These are phyloP conservation scores for Candida taoyuanica DNA, from an alignment of 805 yeast genomes.

Conservation along the genomic window DNA sequence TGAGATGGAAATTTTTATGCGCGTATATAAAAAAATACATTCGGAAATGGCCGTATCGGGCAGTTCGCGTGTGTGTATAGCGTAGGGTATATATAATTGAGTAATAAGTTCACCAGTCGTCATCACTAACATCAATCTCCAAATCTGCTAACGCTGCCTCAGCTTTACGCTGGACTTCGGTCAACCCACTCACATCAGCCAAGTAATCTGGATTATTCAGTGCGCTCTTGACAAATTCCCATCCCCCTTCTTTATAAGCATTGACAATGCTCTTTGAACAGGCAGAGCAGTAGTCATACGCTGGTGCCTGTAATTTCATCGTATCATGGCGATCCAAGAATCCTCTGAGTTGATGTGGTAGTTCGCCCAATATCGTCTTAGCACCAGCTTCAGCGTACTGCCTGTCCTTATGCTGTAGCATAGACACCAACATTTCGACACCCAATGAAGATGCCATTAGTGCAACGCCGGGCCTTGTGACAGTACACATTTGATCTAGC, in stretches of 20 bases:
- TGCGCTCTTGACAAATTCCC: conserved; percentile 78
- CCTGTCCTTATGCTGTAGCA: conserved; percentile 60
- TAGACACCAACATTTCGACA: conserved; percentile 73
- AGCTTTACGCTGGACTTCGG: conserved; percentile 65
- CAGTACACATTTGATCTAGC: conserved; percentile 97
- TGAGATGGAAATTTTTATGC: not conserved
- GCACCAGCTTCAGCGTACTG: conserved; percentile 30
- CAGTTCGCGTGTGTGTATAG: not conserved
- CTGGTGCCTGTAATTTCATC: conserved; percentile 62
- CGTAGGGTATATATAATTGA: no score
- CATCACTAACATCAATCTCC: conserved; percentile 27
- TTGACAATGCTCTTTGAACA: conserved; percentile 63
- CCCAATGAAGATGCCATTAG: conserved; percentile 81
- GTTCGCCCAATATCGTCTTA: conserved; percentile 52
- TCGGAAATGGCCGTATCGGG: not conserved
- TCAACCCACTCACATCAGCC: conserved; percentile 76
- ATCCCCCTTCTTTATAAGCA: conserved; percentile 49
- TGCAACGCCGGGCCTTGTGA: conserved; percentile 95
- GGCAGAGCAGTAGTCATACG: conserved; percentile 79
- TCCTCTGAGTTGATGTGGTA: conserved; percentile 92
- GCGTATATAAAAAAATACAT: no score
- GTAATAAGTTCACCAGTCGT: conserved; percentile 23
- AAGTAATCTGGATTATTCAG: conserved; percentile 61
- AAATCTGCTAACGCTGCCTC: conserved; percentile 35
- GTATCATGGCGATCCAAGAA: conserved; percentile 64